Conservation (phyloP, 768 basidiomycete species). For the Tubosaeta sp. region DNA sequence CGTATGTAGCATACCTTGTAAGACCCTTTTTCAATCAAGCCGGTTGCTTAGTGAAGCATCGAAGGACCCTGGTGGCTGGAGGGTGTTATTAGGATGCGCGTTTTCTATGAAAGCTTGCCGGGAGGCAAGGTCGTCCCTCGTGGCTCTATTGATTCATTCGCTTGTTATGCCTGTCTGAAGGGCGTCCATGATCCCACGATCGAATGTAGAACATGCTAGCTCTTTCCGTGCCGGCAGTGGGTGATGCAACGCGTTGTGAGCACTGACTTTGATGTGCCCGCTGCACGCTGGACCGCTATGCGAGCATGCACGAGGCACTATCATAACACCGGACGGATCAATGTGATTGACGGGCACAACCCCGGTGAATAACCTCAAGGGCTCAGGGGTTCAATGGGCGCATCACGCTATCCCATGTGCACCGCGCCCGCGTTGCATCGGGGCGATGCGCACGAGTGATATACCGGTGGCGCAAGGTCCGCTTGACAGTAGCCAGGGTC, state of each 20-base stretch:
- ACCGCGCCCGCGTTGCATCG: background rate
- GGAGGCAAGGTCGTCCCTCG: background rate
- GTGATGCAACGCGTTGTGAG: background rate
- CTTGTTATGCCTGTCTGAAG: background rate
- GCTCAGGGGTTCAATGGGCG: background rate
- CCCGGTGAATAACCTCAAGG: background rate
- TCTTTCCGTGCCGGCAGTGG: background rate
- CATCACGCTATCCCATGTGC: background rate
- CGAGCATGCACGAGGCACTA: background rate
- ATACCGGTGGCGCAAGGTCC: background rate
- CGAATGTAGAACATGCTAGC: too few relatives aligned
- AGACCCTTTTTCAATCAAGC: background rate
- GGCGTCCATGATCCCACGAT: background rate
- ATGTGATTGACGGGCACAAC: background rate
- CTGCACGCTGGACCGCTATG: background rate
- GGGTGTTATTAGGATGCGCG: background rate
- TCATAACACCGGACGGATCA: background rate
- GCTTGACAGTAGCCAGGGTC: background rate
- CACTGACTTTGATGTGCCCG: background rate
- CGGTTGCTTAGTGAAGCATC: background rate
- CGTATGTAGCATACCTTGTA: background rate
- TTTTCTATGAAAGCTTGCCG: background rate
- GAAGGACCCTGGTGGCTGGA: background rate
- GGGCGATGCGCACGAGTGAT: background rate
- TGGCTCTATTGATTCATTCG: background rate